Evolutionary conservation across 805 yeast species (phyloP).

Genomic region (Starmerella vitae): DNA sequence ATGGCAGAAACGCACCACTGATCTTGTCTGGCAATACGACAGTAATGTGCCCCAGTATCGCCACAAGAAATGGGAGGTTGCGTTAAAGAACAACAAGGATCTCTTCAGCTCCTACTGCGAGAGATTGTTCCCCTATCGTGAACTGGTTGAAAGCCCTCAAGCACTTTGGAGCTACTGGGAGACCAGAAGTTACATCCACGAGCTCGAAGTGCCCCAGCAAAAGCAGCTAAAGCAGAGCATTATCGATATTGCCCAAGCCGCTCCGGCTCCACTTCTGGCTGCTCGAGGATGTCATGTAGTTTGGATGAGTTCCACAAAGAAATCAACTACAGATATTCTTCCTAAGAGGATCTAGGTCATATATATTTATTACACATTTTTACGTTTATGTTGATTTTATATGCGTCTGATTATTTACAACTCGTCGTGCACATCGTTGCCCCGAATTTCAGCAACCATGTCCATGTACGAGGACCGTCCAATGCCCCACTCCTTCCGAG

Average conservation of each 20-base stretch:
- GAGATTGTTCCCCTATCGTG: conserved; percentile 24
- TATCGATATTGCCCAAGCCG: conserved; percentile 19
- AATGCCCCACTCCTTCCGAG: conserved; percentile 15
- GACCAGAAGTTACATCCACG: conserved; percentile 43
- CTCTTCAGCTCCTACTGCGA: conserved; percentile 31
- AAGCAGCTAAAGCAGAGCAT: conserved; percentile 21
- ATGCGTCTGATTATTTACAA: too few species aligned
- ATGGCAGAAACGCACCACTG: conserved; percentile 32
- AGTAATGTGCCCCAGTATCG: conserved; percentile 44
- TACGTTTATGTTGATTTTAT: too few species aligned
- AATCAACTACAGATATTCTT: background rate
- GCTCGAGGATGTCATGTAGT: conserved; percentile 23
- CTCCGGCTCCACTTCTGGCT: conserved; percentile 12
- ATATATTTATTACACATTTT: too few species aligned
- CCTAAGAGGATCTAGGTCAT: background rate
- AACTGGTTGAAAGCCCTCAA: conserved; percentile 17
- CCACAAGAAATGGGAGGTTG: conserved; percentile 35
- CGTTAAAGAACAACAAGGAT: conserved; percentile 25
- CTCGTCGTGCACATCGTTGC: conserved; percentile 18
- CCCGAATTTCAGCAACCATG: background rate
- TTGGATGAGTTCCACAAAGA: conserved; percentile 10
- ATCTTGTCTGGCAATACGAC: conserved; percentile 31
- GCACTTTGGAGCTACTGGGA: conserved; percentile 39
- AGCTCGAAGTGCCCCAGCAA: conserved; percentile 30
- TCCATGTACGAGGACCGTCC: conserved; percentile 10